phyloP scores from a whole-genome alignment of 2,329 filamentous ascomycete species.

The Leptographium galeiforme region DNA sequence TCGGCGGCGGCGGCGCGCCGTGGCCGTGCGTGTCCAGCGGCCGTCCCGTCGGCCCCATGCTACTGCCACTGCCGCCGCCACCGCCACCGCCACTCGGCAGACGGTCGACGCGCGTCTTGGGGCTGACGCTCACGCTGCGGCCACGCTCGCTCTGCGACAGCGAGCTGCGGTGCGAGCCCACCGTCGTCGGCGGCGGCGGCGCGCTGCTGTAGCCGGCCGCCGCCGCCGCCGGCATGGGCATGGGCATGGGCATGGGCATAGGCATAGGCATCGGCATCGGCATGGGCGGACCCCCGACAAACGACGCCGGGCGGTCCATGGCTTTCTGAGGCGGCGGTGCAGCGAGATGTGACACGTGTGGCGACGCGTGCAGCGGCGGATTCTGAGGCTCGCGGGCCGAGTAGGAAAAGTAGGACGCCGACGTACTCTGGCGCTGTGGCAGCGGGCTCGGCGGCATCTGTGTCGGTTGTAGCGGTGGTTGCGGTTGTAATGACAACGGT shows the following conservation, averaged over 20 bases:
- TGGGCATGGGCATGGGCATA: too few species aligned
- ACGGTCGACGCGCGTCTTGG: slow-evolving; percentile 54
- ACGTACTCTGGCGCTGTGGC: background rate
- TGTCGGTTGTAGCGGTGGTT: slow-evolving; percentile 15
- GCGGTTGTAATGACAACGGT: slow-evolving; percentile 11
- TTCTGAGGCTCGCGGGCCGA: background rate
- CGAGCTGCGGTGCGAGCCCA: slow-evolving; percentile 27
- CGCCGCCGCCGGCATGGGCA: too few species aligned
- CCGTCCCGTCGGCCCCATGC: background rate
- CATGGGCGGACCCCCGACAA: slow-evolving; percentile 10
- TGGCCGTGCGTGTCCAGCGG: slow-evolving; percentile 18
- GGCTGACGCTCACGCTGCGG: slow-evolving; percentile 61
- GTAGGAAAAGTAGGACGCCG: slow-evolving; percentile 15
- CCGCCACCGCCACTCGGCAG: slow-evolving; percentile 24
- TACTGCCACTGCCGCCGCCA: too few species aligned
- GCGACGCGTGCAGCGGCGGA: background rate
- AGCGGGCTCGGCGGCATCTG: background rate
- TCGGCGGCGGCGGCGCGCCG: slow-evolving; percentile 26
- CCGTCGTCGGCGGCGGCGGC: too few species aligned
- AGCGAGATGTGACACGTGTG: slow-evolving; percentile 13
- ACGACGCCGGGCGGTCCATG: slow-evolving; percentile 1
- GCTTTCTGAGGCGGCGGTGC: slow-evolving; percentile 15
- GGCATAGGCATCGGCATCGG: too few species aligned
- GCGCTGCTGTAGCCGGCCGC: slow-evolving; percentile 24
- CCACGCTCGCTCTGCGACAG: slow-evolving; percentile 51